Evolutionary conservation across 176 grass and related monocot genomes (phyloP).

Genomic region (Hyparrhenia diplandra): DNA sequence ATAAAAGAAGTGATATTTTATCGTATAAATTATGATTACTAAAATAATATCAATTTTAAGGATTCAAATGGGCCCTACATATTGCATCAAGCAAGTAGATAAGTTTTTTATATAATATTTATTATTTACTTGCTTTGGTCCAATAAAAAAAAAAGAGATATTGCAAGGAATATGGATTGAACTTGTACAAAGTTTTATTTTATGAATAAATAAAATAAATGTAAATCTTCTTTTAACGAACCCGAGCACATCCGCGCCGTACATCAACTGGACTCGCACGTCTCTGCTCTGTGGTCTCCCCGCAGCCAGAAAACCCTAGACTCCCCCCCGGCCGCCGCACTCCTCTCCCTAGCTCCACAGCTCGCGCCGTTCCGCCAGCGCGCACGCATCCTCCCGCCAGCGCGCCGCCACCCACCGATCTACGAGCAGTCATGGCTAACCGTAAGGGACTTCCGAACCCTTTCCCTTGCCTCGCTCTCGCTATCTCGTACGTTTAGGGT

Average conservation of each 20-base stretch:
- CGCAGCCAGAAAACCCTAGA: constrained; percentile 39
- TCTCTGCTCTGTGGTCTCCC: neutral
- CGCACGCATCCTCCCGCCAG: neutral
- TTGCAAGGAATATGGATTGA: no score
- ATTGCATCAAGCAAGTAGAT: no score
- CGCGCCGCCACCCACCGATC: neutral
- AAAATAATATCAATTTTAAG: no score
- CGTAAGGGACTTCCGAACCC: constrained; percentile 27
- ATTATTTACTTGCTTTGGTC: no score
- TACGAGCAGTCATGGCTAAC: constrained; percentile 56
- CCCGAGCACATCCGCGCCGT: neutral
- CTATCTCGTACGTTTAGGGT: neutral
- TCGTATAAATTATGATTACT: no score
- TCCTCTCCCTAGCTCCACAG: neutral
- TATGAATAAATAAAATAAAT: no score
- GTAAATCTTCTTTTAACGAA: neutral
- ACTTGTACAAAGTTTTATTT: no score
- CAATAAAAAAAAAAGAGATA: no score
- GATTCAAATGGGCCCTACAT: no score
- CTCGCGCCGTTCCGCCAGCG: constrained; percentile 2
- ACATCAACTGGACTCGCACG: neutral
- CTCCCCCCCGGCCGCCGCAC: neutral
- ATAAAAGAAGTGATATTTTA: no score
- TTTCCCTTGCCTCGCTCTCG: neutral
- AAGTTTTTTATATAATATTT: no score